A percentile compares a stretch with the other conserved stretches of the same genome.
Evolutionary conservation across 2,329 filamentous ascomycete genomes (phyloP).

Genomic region (Cladosporium sp.): DNA sequence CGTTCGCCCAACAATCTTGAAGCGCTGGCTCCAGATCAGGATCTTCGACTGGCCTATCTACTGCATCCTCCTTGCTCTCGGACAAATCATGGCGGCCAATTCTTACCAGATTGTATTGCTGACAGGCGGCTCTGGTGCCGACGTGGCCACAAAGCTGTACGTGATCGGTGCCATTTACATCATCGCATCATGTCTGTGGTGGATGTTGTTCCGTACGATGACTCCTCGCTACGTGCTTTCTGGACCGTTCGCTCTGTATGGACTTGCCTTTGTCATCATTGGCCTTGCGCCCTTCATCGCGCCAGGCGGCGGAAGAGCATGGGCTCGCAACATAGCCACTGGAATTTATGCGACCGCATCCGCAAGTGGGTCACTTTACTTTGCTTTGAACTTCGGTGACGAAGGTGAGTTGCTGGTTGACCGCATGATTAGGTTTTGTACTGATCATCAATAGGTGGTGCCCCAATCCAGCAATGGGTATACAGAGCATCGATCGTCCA

Average conservation of each 20-base stretch:
- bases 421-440: too few species aligned
- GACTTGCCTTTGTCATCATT: conserved; percentile 60
- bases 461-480: conserved; percentile 62
- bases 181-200: conserved; percentile 59
- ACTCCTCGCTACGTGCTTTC: conserved; percentile 56
- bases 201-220: conserved; percentile 54
- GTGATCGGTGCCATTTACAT: conserved; percentile 60
- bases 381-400: conserved; percentile 61
- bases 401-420: conserved; percentile 18
- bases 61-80: conserved; percentile 60
- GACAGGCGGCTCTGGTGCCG: conserved; percentile 59
- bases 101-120: conserved; percentile 66
- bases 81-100: conserved; percentile 63
- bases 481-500: conserved; percentile 64
- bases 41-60: conserved; percentile 64
- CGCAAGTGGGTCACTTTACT: conserved; percentile 62
- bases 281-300: conserved; percentile 57
- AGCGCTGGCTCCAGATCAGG: conserved; percentile 56
- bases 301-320: conserved; percentile 44
- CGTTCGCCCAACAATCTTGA: conserved; percentile 56
- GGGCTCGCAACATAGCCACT: conserved; percentile 60
- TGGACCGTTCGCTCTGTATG: conserved; percentile 62
- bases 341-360: conserved; percentile 62
- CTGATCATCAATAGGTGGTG: conserved; percentile 39
- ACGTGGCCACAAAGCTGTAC: conserved; percentile 57